These are phyloP conservation scores for Metarhizium guizhouense DNA, from an alignment of 2,329 filamentous ascomycete genomes.

Conservation along the genomic window DNA sequence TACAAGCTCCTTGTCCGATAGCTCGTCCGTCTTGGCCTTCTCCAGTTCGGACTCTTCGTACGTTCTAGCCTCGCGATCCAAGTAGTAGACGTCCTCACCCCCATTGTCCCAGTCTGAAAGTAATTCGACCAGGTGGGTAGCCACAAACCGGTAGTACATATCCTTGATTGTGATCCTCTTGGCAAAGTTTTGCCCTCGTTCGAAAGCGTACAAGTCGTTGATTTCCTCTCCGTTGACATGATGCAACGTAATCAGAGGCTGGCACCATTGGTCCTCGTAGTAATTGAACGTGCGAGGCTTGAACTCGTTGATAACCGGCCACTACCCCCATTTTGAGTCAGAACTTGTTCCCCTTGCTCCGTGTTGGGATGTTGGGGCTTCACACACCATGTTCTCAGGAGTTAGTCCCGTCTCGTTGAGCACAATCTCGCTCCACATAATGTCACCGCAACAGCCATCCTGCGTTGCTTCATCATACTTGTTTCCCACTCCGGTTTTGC, in stretches of 20 bases:
- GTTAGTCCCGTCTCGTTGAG: conserved; percentile 29
- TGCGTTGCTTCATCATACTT: conserved; percentile 33
- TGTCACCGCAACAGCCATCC: conserved; percentile 41
- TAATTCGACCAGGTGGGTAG: conserved; percentile 25
- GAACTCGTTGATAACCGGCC: conserved; percentile 46
- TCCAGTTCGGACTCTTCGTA: conserved; percentile 21
- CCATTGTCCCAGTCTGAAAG: conserved; percentile 46
- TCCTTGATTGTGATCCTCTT: conserved; percentile 31
- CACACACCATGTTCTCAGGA: conserved; percentile 32
- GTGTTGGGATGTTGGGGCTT: neutral
- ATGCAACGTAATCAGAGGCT: conserved; percentile 47
- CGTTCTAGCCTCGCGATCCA: conserved; percentile 17
- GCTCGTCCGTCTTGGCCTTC: conserved; percentile 21
- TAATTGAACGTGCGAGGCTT: conserved; percentile 41
- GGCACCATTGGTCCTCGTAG: conserved; percentile 39
- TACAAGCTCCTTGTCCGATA: conserved; percentile 26
- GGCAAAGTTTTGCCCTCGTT: conserved; percentile 33
- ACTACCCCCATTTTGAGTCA: conserved; percentile 18
- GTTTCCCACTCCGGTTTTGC: conserved; percentile 32
- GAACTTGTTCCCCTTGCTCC: no score
- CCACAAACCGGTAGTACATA: conserved; percentile 37
- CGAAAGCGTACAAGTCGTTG: conserved; percentile 39
- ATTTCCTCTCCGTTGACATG: conserved; percentile 42
- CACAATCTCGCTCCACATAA: conserved; percentile 36
- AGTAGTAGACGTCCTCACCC: conserved; percentile 34